phyloP scores from a whole-genome alignment of 371 early-diverging fungal genomes.

The Mortierella sp. region DNA sequence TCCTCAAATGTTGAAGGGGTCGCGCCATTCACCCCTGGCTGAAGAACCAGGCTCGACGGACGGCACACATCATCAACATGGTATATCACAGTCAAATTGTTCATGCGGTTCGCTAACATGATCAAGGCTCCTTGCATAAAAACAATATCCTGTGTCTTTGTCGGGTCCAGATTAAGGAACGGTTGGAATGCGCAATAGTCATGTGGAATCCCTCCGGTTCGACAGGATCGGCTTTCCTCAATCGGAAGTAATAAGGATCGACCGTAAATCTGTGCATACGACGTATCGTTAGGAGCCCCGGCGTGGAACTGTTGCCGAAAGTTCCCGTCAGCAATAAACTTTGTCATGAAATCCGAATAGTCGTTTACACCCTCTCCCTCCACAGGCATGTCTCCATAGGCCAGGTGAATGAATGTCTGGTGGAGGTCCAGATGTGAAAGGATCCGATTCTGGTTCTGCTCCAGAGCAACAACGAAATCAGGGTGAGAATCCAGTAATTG shows the following conservation, averaged over 20 bases:
- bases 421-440: constrained; percentile 50
- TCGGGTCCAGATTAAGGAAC: constrained; percentile 34
- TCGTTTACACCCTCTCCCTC: background rate
- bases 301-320: constrained; percentile 42
- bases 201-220: constrained; percentile 31
- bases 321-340: constrained; percentile 26
- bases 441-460: constrained; percentile 38
- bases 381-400: constrained; percentile 43
- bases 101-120: constrained; percentile 39
- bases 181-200: constrained; percentile 54
- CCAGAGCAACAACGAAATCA: constrained; percentile 19
- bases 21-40: background rate
- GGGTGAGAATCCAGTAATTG: constrained; percentile 29
- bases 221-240: constrained; percentile 26
- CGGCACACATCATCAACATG: constrained; percentile 40
- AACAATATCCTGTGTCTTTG: constrained; percentile 22
- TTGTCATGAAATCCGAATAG: constrained; percentile 22
- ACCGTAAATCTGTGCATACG: constrained; percentile 49
- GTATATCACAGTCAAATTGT: constrained; percentile 14
- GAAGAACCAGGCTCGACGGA: constrained; percentile 2
- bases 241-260: constrained; percentile 41
- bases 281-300: constrained; percentile 25
- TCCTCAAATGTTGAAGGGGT: constrained; percentile 21
- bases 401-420: constrained; percentile 49
- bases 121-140: constrained; percentile 31